Evolutionary conservation across 495 filamentous ascomycete genomes (phyloP).

Genomic region (Hypoxylon rickii): DNA sequence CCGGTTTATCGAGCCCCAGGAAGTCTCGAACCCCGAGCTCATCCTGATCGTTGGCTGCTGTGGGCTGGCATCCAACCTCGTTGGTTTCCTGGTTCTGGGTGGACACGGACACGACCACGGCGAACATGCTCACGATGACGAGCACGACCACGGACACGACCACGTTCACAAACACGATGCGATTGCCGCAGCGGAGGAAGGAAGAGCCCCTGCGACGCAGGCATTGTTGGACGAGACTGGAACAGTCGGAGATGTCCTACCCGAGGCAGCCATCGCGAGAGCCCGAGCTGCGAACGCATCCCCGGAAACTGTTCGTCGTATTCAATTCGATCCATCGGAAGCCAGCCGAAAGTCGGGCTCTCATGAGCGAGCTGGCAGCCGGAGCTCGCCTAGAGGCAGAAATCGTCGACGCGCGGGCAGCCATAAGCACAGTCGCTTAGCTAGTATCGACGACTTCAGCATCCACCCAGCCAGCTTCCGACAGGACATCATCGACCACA

Average conservation of each 20-base stretch:
- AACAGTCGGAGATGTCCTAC: slow-evolving; percentile 47
- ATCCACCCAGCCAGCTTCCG: slow-evolving; percentile 89
- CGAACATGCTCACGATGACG: slow-evolving; percentile 53
- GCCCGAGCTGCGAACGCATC: slow-evolving; percentile 34
- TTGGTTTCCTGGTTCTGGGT: slow-evolving; percentile 88
- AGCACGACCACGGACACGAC: slow-evolving; percentile 51
- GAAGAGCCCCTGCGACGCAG: slow-evolving; percentile 19
- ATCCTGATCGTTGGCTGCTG: slow-evolving; percentile 86
- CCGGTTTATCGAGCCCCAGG: slow-evolving; percentile 84
- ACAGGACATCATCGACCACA: slow-evolving; percentile 85
- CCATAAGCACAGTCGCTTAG: slow-evolving; percentile 53
- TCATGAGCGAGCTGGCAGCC: slow-evolving; percentile 40
- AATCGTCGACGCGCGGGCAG: slow-evolving; percentile 59
- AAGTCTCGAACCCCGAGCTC: slow-evolving; percentile 78
- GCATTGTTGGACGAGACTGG: slow-evolving; percentile 35
- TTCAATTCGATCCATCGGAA: slow-evolving; percentile 36
- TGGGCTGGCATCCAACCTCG: slow-evolving; percentile 85
- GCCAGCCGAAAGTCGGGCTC: slow-evolving; percentile 9
- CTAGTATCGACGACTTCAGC: slow-evolving; percentile 72
- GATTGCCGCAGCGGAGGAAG: slow-evolving; percentile 36
- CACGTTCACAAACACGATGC: slow-evolving; percentile 42
- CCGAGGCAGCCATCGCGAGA: slow-evolving; percentile 47
- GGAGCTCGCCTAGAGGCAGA: slow-evolving; percentile 44
- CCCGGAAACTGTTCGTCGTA: slow-evolving; percentile 41
- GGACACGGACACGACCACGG: slow-evolving; percentile 87